Conservation (phyloP, 2,329 filamentous ascomycete species). For the Orbilia blumenaviensis region DNA sequence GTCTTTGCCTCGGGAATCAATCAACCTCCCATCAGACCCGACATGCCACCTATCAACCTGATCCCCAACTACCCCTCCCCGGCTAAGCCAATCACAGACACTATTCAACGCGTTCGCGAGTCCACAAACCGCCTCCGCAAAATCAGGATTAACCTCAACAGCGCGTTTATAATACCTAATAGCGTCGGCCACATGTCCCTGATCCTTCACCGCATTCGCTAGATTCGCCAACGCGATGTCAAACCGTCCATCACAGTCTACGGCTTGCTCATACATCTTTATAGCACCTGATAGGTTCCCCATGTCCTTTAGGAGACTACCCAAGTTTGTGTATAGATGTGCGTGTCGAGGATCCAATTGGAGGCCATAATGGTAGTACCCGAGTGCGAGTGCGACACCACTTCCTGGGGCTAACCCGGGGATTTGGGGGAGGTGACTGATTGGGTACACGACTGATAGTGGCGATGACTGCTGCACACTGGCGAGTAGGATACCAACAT, state of each 20-base stretch:
- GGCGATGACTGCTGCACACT: slow-evolving; percentile 79
- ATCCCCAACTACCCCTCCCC: slow-evolving; percentile 81
- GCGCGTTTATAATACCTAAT: slow-evolving; percentile 91
- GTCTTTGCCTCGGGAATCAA: slow-evolving; percentile 73
- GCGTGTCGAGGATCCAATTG: slow-evolving; percentile 87
- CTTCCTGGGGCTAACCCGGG: slow-evolving; percentile 86
- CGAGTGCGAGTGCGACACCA: slow-evolving; percentile 84
- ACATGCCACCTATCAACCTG: slow-evolving; percentile 92
- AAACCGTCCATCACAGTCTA: slow-evolving; percentile 89
- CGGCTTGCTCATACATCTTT: slow-evolving; percentile 95
- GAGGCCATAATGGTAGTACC: slow-evolving; percentile 95
- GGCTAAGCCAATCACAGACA: slow-evolving; percentile 90
- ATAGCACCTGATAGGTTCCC: slow-evolving; percentile 91
- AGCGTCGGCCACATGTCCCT: slow-evolving; percentile 88
- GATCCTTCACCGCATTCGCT: slow-evolving; percentile 97
- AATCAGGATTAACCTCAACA: slow-evolving; percentile 89
- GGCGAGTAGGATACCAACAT: slow-evolving; percentile 95
- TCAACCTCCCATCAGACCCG: slow-evolving; percentile 80
- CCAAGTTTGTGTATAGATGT: slow-evolving; percentile 94
- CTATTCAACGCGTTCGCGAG: slow-evolving; percentile 94
- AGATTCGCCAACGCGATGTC: slow-evolving; percentile 97
- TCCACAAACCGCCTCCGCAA: slow-evolving; percentile 95
- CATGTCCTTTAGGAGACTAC: slow-evolving; percentile 94
- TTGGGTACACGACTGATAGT: slow-evolving; percentile 59
- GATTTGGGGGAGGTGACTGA: slow-evolving; percentile 63